Evolutionary conservation across 495 filamentous ascomycete species (phyloP).

Genomic region (Chaetomium tenue): DNA sequence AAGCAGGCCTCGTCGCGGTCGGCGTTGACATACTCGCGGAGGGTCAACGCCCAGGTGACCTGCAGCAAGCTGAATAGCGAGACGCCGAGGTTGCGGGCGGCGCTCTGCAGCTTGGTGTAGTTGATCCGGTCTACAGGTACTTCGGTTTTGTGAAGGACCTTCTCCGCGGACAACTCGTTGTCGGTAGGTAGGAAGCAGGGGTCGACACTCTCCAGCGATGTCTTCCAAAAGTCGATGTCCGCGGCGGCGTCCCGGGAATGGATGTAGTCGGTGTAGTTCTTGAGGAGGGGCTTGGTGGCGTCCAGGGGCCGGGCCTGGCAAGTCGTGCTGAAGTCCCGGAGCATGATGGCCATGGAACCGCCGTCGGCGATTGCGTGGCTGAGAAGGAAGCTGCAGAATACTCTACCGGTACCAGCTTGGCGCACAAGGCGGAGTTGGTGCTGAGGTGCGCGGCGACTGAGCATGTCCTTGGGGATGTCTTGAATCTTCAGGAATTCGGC

Average conservation of each 20-base stretch:
- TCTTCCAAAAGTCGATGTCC: conserved; percentile 18
- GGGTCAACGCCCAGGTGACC: conserved; percentile 55
- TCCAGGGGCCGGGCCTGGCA: neutral
- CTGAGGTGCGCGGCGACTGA: conserved; percentile 1
- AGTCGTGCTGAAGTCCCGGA: conserved; percentile 8
- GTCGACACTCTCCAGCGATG: conserved; percentile 26
- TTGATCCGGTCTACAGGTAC: conserved; percentile 8
- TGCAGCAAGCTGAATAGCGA: conserved; percentile 28
- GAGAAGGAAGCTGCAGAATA: conserved; percentile 8
- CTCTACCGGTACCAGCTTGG: neutral
- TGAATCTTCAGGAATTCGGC: conserved; percentile 35
- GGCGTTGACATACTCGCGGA: conserved; percentile 45
- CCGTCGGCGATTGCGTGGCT: conserved; percentile 17
- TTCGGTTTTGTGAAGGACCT: neutral
- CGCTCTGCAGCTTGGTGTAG: neutral
- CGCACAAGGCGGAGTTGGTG: conserved; percentile 7
- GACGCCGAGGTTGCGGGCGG: conserved; percentile 4
- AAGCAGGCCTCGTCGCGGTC: conserved; percentile 54
- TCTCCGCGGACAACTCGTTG: neutral
- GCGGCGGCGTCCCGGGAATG: conserved; percentile 54
- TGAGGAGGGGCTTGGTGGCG: neutral
- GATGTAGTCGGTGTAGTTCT: conserved; percentile 18
- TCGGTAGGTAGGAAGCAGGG: conserved; percentile 26
- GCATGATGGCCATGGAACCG: conserved; percentile 12
- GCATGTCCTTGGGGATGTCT: conserved; percentile 2